phyloP scores from a whole-genome alignment of 208 protist genomes.

The Acanthamoeba lenticulata region DNA sequence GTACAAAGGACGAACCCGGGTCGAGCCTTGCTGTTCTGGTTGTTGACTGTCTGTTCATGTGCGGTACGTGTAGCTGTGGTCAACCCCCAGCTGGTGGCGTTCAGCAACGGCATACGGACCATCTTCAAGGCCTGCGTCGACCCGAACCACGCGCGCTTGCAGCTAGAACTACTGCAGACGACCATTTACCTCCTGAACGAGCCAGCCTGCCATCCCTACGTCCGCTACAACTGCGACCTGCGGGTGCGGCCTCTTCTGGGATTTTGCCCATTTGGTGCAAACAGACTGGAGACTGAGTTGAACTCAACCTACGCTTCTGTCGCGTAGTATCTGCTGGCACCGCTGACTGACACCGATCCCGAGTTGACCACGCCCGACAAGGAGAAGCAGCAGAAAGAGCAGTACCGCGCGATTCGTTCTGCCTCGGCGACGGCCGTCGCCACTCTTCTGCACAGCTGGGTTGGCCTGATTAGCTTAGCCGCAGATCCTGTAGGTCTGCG shows the following conservation, averaged over 20 bases:
- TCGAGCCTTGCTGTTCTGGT: too few relatives aligned
- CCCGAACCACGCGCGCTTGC: neutral
- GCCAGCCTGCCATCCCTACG: neutral
- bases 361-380: neutral
- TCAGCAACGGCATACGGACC: slow-evolving; percentile 12
- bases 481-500: slow-evolving; percentile 72
- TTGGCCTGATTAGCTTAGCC: slow-evolving; percentile 70
- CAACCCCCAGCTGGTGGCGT: slow-evolving; percentile 23
- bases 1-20: too few relatives aligned
- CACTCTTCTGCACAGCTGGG: slow-evolving; percentile 73
- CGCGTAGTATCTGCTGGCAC: neutral
- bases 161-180: neutral
- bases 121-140: slow-evolving; percentile 4
- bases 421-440: slow-evolving; percentile 60
- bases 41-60: neutral
- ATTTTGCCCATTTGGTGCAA: too few relatives aligned
- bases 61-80: neutral
- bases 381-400: neutral
- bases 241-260: neutral
- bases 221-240: neutral
- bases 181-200: slow-evolving; percentile 27
- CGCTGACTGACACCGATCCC: neutral
- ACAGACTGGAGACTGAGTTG: too few relatives aligned
- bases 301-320: neutral
- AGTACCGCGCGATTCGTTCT: neutral